Percentiles rank a stretch among this genome's conserved stretches.
These are phyloP conservation scores for Penicillium malachiteum DNA, from an alignment of 495 filamentous ascomycete genomes.

Conservation along the genomic window DNA sequence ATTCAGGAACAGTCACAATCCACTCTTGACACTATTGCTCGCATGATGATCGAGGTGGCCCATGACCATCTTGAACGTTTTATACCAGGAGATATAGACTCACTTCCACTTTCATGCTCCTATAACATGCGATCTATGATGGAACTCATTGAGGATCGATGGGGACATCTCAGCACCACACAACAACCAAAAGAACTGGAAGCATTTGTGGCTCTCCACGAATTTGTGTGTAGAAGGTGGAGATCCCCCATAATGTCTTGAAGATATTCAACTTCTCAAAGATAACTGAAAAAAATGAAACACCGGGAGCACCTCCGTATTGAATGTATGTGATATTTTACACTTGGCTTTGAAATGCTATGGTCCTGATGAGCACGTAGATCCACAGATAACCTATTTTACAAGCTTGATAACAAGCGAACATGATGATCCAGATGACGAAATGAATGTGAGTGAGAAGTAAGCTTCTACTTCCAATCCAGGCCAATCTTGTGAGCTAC, in stretches of 20 bases:
- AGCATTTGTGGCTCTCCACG: background rate
- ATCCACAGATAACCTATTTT: background rate
- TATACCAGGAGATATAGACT: background rate
- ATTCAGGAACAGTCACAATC: background rate
- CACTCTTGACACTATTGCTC: constrained; percentile 1
- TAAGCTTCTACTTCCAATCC: constrained; percentile 18
- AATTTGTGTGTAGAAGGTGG: constrained; percentile 1
- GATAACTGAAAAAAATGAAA: no score
- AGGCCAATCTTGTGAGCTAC: constrained; percentile 54
- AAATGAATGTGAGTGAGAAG: background rate
- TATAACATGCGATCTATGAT: constrained; percentile 9
- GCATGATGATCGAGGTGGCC: constrained; percentile 7
- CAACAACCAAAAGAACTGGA: background rate
- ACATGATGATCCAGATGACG: background rate
- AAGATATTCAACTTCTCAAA: no score
- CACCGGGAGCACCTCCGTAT: no score
- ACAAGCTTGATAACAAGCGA: background rate
- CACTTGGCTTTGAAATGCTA: no score
- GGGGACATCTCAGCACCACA: background rate
- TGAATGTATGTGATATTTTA: no score
- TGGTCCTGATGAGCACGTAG: background rate
- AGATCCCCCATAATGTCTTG: background rate
- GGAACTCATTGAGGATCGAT: background rate
- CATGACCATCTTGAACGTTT: constrained; percentile 1
- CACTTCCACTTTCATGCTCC: constrained; percentile 1